Evolutionary conservation across 148 eudicot species (phyloP).

Genomic region (Camellia granthamiana): DNA sequence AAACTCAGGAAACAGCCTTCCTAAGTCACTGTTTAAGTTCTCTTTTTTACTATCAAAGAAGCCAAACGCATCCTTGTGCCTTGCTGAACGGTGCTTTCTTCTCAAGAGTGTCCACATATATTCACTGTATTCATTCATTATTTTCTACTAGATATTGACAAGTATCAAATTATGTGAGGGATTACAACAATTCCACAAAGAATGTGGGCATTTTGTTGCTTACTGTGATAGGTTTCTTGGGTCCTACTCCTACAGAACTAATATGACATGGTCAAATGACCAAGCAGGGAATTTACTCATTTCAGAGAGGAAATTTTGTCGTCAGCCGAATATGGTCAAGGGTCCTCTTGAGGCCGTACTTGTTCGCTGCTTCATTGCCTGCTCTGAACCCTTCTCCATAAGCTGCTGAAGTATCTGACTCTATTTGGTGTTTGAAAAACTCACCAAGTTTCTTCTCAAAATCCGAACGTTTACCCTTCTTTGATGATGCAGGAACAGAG

Average conservation of each 20-base stretch:
- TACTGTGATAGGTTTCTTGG: not conserved
- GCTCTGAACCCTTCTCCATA: constrained; percentile 95
- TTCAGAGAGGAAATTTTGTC: constrained; percentile 55
- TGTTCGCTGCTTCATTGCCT: constrained; percentile 75
- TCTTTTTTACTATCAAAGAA: too few species aligned
- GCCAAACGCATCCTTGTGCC: not conserved
- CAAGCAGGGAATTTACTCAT: not conserved
- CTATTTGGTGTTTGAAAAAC: constrained; percentile 89
- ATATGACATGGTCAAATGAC: not conserved
- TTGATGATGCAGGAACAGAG: constrained; percentile 55
- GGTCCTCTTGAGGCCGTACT: constrained; percentile 84
- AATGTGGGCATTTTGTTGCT: constrained; percentile 3
- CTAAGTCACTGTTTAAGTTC: too few species aligned
- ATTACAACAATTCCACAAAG: constrained; percentile 2
- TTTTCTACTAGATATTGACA: constrained; percentile 13
- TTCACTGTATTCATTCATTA: not conserved
- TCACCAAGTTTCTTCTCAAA: constrained; percentile 93
- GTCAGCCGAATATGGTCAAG: constrained; percentile 85
- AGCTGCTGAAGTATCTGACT: constrained; percentile 80
- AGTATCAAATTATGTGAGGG: not conserved
- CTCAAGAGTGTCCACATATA: not conserved
- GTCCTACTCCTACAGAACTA: not conserved
- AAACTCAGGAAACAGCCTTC: too few species aligned
- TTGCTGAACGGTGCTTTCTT: not conserved
- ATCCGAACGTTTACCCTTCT: constrained; percentile 82